Evolutionary conservation across 768 basidiomycete species (phyloP), one percentile per base, ranked within the genome.

Genomic region (Kockovaella imperatae): DNA sequence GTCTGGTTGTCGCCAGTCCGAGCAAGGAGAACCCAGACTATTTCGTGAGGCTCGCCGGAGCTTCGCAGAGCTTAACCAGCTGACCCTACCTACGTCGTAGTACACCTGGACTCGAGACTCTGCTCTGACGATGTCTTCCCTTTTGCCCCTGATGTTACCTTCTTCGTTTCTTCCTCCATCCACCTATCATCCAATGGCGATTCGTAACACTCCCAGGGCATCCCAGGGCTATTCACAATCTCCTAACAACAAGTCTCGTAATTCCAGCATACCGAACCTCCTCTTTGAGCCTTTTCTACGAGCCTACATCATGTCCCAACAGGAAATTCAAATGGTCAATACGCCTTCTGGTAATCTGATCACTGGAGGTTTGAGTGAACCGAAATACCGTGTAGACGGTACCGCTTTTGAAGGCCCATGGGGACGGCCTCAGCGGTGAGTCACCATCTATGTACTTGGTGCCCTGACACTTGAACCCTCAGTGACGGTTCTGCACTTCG

Each of bases 401-500:
- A 45, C 56, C 3, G 54, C 65, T 1, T 73, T 72, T 47, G 42
- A 41, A 4, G 69, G 57, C 1, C 25, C 40, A 30, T 73, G 70
- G 72, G 72, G 72, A 6, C 34, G 72, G 51, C 72, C 72, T 4
- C 72, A 73, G 39, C 44, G 62, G 66, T 65, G 45, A 31, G 54
- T 51, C 17, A 2, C 3, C 13, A 25, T 43, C n/a, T 30, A 13
- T 28, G 24, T 31, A 15, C 23, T 7, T 34, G 28, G 10, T 47
- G 11, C 11, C 21, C 5, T 26, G 15, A 10, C 7, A 26, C 25
- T 40, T 49, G 31, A 44, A 25, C 28, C 20, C 8, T 7, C 21
- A 67, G 70, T 24, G 72, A 72, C 40, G 72, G 72, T 1, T 70
- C 70, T 4, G 69, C 69, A 10, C 57, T 72, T 1, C 49, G 72